phyloP scores from a whole-genome alignment of 768 basidiomycete genomes.

The Lanmaoa rubissima region DNA sequence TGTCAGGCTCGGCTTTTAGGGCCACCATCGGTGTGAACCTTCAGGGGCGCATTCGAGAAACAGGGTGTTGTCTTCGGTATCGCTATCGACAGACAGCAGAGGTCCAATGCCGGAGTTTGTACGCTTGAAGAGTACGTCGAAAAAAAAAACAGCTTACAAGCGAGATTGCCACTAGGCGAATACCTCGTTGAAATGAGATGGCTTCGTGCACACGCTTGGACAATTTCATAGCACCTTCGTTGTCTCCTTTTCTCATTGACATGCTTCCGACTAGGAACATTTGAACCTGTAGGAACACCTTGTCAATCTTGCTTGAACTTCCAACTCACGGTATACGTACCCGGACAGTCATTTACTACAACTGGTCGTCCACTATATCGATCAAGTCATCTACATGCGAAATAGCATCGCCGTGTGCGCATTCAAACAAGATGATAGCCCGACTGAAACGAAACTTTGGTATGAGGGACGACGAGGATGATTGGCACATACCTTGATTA shows the following conservation, averaged over 20 bases:
- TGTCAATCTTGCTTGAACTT: neutral
- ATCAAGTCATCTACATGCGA: neutral
- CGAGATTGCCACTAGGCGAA: neutral
- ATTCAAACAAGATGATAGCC: slow-evolving; percentile 2
- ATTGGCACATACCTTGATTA: neutral
- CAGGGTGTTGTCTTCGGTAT: no score
- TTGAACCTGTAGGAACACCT: neutral
- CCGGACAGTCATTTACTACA: neutral
- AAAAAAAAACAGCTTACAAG: neutral
- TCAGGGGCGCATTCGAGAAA: no score
- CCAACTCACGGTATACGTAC: neutral
- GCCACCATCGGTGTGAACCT: no score
- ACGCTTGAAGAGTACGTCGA: no score
- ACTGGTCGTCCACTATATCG: neutral
- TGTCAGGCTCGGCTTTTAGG: no score
- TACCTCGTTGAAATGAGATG: neutral
- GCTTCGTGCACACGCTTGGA: neutral
- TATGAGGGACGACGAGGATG: neutral
- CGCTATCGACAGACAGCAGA: no score
- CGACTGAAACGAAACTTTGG: neutral
- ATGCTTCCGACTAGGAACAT: neutral
- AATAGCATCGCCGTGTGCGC: neutral
- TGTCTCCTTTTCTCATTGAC: neutral
- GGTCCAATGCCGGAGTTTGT: neutral
- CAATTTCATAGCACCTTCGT: neutral